Evolutionary conservation across 208 protist genomes (phyloP), one percentile per base, ranked within the genome.

Genomic region (Naegleria fowleri): DNA sequence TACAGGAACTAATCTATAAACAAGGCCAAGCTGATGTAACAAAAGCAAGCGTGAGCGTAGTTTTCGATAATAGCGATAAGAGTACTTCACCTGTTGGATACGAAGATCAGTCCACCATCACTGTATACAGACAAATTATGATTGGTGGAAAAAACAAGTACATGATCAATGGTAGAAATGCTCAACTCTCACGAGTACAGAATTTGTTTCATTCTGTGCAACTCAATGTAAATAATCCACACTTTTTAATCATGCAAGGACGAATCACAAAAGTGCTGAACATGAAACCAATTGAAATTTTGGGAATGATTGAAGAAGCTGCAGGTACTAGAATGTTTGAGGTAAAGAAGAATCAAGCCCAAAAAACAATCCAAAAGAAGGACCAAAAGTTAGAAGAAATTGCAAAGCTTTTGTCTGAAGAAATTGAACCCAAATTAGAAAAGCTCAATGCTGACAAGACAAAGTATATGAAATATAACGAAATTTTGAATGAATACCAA

Each of bases 241-340:
- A 99, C 93, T 99, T 99, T 92, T 96, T 99, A 91, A 99, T 99
- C 92, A 98, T 99, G 97, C 99, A 99, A 92, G 99, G 99, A 76
- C 96, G 97, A 29, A 99, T 99, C 91, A 99, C 99, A 83, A 99
- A 99, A 94, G 95, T 99, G 1, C 96, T 99, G 40, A 99, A 99
- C 92, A 99, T 99, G 99, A 99, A 99, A 92, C 99, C 99, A 22
- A 95, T 94, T 39, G 99, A 99, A 92, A 99, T 99, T 52, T 96
- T 99, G 11, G 95, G 95, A 0, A 96, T 99, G 94, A 98, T 99
- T 76, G 99, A 99, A 94, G 99, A 99, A 94, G 99, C 99, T 0
- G 98, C 99, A 36, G 99, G 99, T 83, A 99, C 99, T 29, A 95
- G 98, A 87, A 99, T 99, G 92, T 99, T 98, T 93, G 99, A 99